phyloP scores from a whole-genome alignment of 305 asterid genomes.

The Petunia hybrid region DNA sequence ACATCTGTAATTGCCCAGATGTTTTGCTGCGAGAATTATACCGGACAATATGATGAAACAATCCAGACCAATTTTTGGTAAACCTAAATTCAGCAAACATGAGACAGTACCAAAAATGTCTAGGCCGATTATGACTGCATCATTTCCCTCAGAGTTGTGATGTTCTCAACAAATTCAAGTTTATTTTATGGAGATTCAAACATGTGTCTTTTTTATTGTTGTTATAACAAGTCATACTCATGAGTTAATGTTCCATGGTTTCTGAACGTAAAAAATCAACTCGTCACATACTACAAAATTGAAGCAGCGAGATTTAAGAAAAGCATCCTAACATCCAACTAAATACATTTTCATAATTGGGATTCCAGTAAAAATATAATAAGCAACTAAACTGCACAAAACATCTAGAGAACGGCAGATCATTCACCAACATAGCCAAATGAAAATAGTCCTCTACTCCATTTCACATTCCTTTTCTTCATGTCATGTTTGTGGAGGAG shows the following conservation, averaged over 20 bases:
- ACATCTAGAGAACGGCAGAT: background rate
- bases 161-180: conserved; percentile 7
- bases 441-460: conserved; percentile 15
- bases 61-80: background rate
- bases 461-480: conserved; percentile 1
- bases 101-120: conserved; percentile 3
- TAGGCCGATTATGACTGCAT: conserved; percentile 19
- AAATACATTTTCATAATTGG: background rate
- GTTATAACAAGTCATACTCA: background rate
- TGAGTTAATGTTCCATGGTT: conserved; percentile 19
- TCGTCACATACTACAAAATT: conserved; percentile 6
- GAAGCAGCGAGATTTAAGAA: conserved; percentile 26
- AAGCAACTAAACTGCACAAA: conserved; percentile 10
- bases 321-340: conserved; percentile 10
- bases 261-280: background rate
- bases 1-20: background rate
- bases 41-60: conserved; percentile 16
- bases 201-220: background rate
- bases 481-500: background rate
- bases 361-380: background rate
- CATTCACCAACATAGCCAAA: conserved; percentile 12
- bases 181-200: background rate
- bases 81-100: conserved; percentile 11
- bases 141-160: background rate
- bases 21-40: background rate